Base-by-base conservation (phyloP, 2,329 filamentous ascomycete species). In the Fusarium sp. region DNA sequence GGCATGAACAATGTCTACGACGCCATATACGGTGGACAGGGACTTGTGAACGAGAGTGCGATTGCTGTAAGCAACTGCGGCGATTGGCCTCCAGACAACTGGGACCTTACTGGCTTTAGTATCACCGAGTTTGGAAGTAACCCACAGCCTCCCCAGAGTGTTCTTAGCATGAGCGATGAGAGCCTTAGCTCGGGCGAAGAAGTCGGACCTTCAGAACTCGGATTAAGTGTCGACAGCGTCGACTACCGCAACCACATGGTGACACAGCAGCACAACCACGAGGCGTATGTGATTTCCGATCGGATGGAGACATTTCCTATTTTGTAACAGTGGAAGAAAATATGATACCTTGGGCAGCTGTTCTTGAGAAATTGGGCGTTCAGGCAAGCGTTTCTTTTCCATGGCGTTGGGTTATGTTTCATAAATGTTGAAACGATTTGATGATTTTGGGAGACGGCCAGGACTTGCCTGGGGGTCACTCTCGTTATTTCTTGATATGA, bases 1-100 rank as follows among this genome's bases (percentile, higher is more conserved):
- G 93, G 93, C 1, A 87, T 91, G 70, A 88, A 90, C 57, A 97
- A 95, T 76, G 91, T 97, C n/a, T 96, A 93, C 79, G 91, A 94
- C 76, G 91, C 90, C 43, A 93, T 94, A 58, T 94, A 94, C 72
- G 92, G 92, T 40, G 91, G 91, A 1, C 85, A 86, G 12, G 84
- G 84, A 47, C 80, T 83, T 66, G 82, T 81, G 6, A 78, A 85
- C 32, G 81, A 84, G 34, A 82, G 85, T 24, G 80, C 84, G 13
- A 80, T 84, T 20, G 76, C 83, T 0, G 81, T 80, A n/a, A 77
- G 80, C 16, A 76, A 76, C 49, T 75, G 78, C 40, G 79, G 78
- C 22, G 82, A 82, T 54, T 90, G 87, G 88, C 86, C 87, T 3
- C 85, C 86, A 0, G 86, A 89, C 63, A 81, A 85, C 3, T 90